A percentile compares a stretch with the other conserved stretches of the same genome.
These are phyloP conservation scores for Pythium biforme DNA, from an alignment of 352 stramenopile genomes.

Conservation along the genomic window DNA sequence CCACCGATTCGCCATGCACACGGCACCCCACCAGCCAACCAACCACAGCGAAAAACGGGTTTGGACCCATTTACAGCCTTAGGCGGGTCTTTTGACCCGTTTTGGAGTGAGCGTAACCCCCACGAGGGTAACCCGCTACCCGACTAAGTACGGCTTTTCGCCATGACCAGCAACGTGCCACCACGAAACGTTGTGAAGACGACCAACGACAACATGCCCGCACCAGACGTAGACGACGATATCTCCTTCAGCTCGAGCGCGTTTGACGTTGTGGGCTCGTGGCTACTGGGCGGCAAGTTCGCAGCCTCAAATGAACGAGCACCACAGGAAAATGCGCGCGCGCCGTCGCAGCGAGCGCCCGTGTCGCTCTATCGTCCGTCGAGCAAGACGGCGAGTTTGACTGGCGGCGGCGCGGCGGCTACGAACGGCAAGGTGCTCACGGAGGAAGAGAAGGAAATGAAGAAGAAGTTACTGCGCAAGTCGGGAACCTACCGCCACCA, in stretches of 20 bases:
- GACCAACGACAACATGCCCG: background rate
- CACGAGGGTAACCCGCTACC: no score
- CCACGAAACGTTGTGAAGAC: constrained; percentile 8
- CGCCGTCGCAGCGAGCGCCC: constrained; percentile 14
- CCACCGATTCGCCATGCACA: background rate
- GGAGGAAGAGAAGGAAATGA: constrained; percentile 67
- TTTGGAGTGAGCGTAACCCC: constrained; percentile 8
- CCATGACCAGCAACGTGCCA: constrained; percentile 15
- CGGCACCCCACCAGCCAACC: constrained; percentile 28
- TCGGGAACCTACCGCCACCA: constrained; percentile 30
- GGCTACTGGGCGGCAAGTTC: constrained; percentile 42
- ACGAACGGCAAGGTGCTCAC: constrained; percentile 34
- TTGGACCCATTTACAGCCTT: constrained; percentile 1
- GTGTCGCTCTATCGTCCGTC: constrained; percentile 62
- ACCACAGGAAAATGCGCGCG: constrained; percentile 15
- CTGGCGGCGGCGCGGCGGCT: constrained; percentile 31
- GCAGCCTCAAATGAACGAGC: background rate
- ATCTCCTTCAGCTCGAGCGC: constrained; percentile 53
- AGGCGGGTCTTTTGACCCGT: constrained; percentile 1
- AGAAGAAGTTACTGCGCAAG: constrained; percentile 69
- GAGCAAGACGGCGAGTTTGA: constrained; percentile 19
- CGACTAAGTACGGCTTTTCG: constrained; percentile 7
- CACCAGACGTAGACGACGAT: constrained; percentile 42
- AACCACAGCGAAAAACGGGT: constrained; percentile 30
- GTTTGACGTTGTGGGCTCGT: constrained; percentile 66